phyloP scores from a whole-genome alignment of 1,284 basidiomycete genomes.

The Tilletia setariae region DNA sequence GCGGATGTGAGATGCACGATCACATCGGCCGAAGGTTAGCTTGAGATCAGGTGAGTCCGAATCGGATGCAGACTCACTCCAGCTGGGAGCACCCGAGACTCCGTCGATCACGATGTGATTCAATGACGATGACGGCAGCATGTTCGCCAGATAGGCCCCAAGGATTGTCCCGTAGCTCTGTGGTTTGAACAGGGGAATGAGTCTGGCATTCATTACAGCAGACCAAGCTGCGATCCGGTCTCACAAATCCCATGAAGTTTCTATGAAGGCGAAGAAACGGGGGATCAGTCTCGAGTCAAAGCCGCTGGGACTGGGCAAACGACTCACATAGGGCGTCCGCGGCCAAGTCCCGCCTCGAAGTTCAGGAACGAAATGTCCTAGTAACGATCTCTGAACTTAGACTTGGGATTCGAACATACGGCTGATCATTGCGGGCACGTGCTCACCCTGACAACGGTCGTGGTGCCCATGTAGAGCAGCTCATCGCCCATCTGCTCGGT shows the following conservation, averaged over 20 bases:
- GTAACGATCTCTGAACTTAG: too few species aligned
- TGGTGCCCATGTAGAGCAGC: slow-evolving; percentile 58
- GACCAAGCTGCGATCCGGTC: too few species aligned
- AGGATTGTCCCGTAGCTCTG: slow-evolving; percentile 37
- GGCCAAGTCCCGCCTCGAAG: slow-evolving; percentile 53
- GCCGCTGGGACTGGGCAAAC: too few species aligned
- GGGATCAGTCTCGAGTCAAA: too few species aligned
- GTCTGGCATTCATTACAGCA: too few species aligned
- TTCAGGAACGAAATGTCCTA: slow-evolving; percentile 57
- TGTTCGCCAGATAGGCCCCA: slow-evolving; percentile 50
- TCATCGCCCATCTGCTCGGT: slow-evolving; percentile 56
- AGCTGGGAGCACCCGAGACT: background rate
- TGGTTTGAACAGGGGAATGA: background rate
- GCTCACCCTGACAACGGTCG: slow-evolving; percentile 55
- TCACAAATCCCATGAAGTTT: slow-evolving; percentile 16
- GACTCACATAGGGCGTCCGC: slow-evolving; percentile 57
- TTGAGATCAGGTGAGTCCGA: too few species aligned
- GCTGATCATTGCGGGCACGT: too few species aligned
- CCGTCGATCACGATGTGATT: slow-evolving; percentile 31
- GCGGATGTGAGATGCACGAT: slow-evolving; percentile 4
- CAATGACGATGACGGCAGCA: slow-evolving; percentile 36
- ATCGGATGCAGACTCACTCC: too few species aligned
- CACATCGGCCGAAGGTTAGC: too few species aligned
- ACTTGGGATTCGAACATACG: too few species aligned
- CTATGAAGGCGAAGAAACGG: background rate